Percentiles rank a stretch among this genome's conserved stretches.
These are phyloP conservation scores for Cubamyces lactineus DNA, from an alignment of 768 basidiomycete species.

Conservation along the genomic window DNA sequence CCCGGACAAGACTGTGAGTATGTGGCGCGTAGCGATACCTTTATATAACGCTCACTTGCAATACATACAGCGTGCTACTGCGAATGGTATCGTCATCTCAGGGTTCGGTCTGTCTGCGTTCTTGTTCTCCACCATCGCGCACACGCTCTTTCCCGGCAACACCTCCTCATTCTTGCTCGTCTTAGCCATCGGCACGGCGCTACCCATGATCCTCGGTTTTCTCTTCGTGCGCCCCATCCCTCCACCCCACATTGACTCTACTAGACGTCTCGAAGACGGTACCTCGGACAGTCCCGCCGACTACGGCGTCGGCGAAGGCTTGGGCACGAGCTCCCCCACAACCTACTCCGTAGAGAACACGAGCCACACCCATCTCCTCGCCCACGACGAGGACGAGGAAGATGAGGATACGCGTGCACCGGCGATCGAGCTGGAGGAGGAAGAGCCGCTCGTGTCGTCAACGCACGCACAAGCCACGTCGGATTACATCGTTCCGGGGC, in stretches of 20 bases:
- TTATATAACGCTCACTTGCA: background rate
- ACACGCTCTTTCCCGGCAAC: conserved; percentile 72
- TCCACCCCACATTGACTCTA: conserved; percentile 43
- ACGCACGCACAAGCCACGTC: conserved; percentile 19
- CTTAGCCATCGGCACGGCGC: conserved; percentile 75
- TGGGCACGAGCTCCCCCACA: conserved; percentile 19
- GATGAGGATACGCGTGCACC: conserved; percentile 15
- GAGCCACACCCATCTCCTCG: conserved; percentile 33
- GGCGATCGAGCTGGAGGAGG: conserved; percentile 31
- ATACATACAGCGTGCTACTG: conserved; percentile 62
- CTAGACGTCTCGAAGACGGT: conserved; percentile 29
- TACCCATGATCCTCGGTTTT: conserved; percentile 80
- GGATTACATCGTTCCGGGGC: conserved; percentile 30
- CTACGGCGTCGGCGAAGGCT: conserved; percentile 25
- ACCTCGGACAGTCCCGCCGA: conserved; percentile 23
- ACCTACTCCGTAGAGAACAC: conserved; percentile 33
- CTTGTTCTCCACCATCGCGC: conserved; percentile 79
- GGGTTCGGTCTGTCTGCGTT: conserved; percentile 93
- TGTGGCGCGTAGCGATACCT: background rate
- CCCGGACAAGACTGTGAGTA: conserved; percentile 65
- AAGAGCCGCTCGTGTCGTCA: conserved; percentile 22
- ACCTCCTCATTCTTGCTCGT: conserved; percentile 77
- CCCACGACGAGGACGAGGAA: conserved; percentile 28
- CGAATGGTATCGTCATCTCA: conserved; percentile 78
- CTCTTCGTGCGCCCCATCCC: conserved; percentile 75